These are phyloP conservation scores for Chaetomiaceae sp. DNA, from an alignment of 2,329 filamentous ascomycete genomes.

Conservation along the genomic window DNA sequence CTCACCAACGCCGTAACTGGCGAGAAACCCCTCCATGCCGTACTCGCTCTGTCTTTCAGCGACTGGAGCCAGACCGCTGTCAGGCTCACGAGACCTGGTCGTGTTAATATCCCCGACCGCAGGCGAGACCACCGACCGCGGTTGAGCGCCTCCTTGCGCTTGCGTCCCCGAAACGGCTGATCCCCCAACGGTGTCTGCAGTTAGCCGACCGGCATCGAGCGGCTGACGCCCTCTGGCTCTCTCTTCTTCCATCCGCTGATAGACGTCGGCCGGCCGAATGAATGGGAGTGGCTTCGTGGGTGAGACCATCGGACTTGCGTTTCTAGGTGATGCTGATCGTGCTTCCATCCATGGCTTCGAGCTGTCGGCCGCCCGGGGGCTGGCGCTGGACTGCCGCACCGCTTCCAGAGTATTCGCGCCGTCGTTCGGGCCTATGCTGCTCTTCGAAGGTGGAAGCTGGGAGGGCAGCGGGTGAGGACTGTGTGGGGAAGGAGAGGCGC, in stretches of 20 bases:
- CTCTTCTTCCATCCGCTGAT: conserved; percentile 67
- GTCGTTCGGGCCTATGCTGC: conserved; percentile 51
- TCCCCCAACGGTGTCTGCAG: conserved; percentile 45
- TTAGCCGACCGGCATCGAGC: conserved; percentile 54
- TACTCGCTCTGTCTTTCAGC: conserved; percentile 58
- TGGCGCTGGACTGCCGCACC: conserved; percentile 20
- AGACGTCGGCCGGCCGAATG: conserved; percentile 71
- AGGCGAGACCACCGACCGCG: conserved; percentile 22
- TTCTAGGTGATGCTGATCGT: conserved; percentile 38
- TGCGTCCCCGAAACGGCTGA: background rate
- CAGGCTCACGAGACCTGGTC: conserved; percentile 35
- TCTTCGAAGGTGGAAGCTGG: conserved; percentile 57
- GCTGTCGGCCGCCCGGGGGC: conserved; percentile 26
- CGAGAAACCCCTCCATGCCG: conserved; percentile 43
- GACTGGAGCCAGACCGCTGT: conserved; percentile 45
- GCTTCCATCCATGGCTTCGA: conserved; percentile 34
- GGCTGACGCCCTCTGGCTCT: conserved; percentile 52
- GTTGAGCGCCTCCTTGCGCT: background rate
- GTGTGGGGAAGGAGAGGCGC: conserved; percentile 26
- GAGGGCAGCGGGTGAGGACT: conserved; percentile 32
- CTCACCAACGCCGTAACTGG: conserved; percentile 22
- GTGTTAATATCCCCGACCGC: background rate
- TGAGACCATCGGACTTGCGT: conserved; percentile 33
- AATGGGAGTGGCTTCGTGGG: conserved; percentile 55
- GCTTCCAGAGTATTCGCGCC: conserved; percentile 25